Evolutionary conservation across 2,329 filamentous ascomycete genomes (phyloP).

Genomic region (Berkeleyomyces basicola): DNA sequence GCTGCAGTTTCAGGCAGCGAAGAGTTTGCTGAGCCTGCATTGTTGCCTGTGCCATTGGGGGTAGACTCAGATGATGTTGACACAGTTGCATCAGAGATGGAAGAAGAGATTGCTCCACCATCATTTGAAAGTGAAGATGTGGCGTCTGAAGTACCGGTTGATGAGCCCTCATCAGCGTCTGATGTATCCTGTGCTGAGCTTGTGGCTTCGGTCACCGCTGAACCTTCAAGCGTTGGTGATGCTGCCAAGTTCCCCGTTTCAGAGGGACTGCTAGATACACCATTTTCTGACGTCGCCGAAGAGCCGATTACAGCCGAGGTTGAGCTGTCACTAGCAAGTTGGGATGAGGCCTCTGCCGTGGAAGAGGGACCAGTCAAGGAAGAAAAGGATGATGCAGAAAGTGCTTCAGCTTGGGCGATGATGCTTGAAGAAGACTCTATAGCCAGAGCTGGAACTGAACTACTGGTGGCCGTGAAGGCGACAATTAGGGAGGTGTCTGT

Average conservation of each 20-base stretch:
- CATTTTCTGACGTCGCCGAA: not conserved
- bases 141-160: not conserved
- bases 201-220: too few species aligned
- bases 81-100: not conserved
- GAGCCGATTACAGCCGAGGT: not conserved
- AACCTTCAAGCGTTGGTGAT: too few species aligned
- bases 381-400: not conserved
- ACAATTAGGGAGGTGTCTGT: not conserved
- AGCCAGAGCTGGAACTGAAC: not conserved
- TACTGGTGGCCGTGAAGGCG: not conserved
- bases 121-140: not conserved
- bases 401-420: not conserved
- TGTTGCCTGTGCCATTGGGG: not conserved
- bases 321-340: not conserved
- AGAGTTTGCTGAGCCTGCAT: not conserved
- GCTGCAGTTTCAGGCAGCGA: not conserved
- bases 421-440: too few species aligned
- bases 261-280: not conserved
- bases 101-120: not conserved
- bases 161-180: not conserved
- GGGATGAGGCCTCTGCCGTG: not conserved
- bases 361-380: not conserved
- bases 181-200: not conserved
- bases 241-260: too few species aligned
- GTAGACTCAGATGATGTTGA: not conserved